These are phyloP conservation scores for Nevesoporus exiguus DNA, from an alignment of 768 basidiomycete species.

Conservation along the genomic window DNA sequence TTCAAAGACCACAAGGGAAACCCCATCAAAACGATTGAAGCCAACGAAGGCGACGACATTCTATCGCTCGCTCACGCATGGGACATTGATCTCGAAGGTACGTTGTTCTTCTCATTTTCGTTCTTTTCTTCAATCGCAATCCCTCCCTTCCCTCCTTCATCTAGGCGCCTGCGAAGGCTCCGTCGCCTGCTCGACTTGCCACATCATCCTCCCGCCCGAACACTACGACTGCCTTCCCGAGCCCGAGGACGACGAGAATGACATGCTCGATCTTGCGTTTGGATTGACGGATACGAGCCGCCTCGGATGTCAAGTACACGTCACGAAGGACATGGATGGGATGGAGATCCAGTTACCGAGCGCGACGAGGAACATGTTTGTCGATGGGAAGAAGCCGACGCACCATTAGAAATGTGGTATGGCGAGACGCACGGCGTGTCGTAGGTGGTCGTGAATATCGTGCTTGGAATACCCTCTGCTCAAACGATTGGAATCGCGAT, in stretches of 20 bases:
- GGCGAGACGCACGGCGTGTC: not conserved
- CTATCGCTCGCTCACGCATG: slow-evolving; percentile 90
- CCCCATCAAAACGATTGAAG: slow-evolving; percentile 84
- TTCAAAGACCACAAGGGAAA: slow-evolving; percentile 88
- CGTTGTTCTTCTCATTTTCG: too few relatives aligned
- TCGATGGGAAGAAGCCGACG: slow-evolving; percentile 68
- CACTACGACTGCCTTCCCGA: slow-evolving; percentile 86
- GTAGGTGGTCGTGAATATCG: slow-evolving; percentile 16
- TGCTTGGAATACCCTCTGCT: slow-evolving; percentile 17
- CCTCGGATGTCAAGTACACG: slow-evolving; percentile 71
- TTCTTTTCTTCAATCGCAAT: too few relatives aligned
- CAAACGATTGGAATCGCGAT: not conserved
- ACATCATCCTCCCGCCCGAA: slow-evolving; percentile 63
- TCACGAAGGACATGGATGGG: slow-evolving; percentile 82
- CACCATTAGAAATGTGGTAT: slow-evolving; percentile 36
- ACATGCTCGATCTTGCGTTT: slow-evolving; percentile 98
- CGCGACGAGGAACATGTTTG: slow-evolving; percentile 96
- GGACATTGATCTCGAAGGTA: slow-evolving; percentile 94
- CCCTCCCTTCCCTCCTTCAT: not conserved
- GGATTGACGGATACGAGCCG: slow-evolving; percentile 92
- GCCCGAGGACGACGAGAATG: slow-evolving; percentile 97
- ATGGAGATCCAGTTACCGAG: slow-evolving; percentile 81
- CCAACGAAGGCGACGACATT: slow-evolving; percentile 91
- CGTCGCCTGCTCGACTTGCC: slow-evolving; percentile 96
- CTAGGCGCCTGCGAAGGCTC: slow-evolving; percentile 96